Evolutionary conservation across 2,329 filamentous ascomycete species (phyloP), one percentile per base, ranked within the genome.

Genomic region (Decorospora gaudefroyi): DNA sequence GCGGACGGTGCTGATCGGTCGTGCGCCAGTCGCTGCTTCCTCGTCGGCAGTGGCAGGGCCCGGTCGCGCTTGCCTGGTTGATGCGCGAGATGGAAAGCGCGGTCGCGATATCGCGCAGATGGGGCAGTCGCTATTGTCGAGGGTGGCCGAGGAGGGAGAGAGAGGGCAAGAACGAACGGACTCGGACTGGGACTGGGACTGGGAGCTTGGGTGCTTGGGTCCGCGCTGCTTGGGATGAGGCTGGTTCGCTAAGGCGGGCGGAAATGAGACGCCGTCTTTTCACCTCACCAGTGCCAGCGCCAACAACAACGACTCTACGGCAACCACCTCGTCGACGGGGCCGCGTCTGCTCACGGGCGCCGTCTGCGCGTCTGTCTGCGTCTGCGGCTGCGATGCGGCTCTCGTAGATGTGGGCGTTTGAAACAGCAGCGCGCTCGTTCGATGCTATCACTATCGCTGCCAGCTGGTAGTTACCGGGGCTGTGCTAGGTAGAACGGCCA

Each of bases 231-330:
- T 55, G 59, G 51, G 57, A 61, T 64, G 63, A 65, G 62, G 62
- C 61, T 65, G 62, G 64, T 63, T 59, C 62, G 61, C 62, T 64
- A 65, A 66, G 40, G 54, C 58, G 58, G 59, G 53, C 59, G 63
- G 64, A 67, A 67, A 67, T 67, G 64, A 67, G 62, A 58, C 55
- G 55, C 59, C 61, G 59, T 53, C 55, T 59, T 59, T 56, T 47
- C 59, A 53, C 55, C 53, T 57, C 57, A 55, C 57, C 54, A 58
- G 58, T 54, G 55, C 50, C 59, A 57, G 54, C 46, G 35, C 48
- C 51, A 51, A 57, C 46, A 44, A 39, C 47, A 42, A 47, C 39
- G n/a, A 43, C 51, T 50, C 45, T 46, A 50, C 38, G 35, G 34
- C 39, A 35, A 43, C 45, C 42, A 49, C 42, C 47, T 37, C 42